Conservation (phyloP, 1,284 basidiomycete species). For the Leucoagaricus sp. region DNA sequence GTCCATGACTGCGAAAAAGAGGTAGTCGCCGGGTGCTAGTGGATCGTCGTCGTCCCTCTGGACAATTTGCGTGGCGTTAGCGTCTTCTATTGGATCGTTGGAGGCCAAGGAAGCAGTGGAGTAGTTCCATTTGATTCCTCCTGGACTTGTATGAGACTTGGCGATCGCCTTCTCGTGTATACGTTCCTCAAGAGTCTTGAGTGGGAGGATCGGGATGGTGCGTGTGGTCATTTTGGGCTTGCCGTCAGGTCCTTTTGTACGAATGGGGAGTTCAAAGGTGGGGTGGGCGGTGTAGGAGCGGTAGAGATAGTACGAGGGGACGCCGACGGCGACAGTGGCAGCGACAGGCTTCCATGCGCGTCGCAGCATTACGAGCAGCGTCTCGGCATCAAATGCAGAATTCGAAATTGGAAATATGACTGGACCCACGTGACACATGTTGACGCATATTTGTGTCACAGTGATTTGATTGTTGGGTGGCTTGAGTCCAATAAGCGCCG, state of each 20-base stretch:
- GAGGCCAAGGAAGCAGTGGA: conserved; percentile 79
- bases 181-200: conserved; percentile 56
- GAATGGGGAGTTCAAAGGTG: conserved; percentile 61
- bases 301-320: conserved; percentile 54
- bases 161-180: conserved; percentile 57
- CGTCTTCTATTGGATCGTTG: conserved; percentile 92
- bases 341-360: conserved; percentile 66
- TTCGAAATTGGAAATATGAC: conserved; percentile 3
- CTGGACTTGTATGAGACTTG: conserved; percentile 46
- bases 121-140: conserved; percentile 67
- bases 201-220: conserved; percentile 58
- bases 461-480: conserved; percentile 2
- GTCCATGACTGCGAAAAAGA: conserved; percentile 91
- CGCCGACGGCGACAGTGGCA: conserved; percentile 48
- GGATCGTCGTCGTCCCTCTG: conserved; percentile 58
- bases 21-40: conserved; percentile 65
- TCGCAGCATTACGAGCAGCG: conserved; percentile 44
- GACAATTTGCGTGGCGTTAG: conserved; percentile 74
- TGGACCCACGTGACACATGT: conserved; percentile 13
- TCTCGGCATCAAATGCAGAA: not conserved
- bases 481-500: not conserved
- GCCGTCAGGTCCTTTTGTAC: conserved; percentile 57
- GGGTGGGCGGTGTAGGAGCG: conserved; percentile 29
- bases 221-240: conserved; percentile 53
- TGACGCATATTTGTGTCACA: conserved; percentile 6